Evolutionary conservation across 495 filamentous ascomycete genomes (phyloP), one percentile per base, ranked within the genome.

Genomic region (Penicillium ochrochloron): DNA sequence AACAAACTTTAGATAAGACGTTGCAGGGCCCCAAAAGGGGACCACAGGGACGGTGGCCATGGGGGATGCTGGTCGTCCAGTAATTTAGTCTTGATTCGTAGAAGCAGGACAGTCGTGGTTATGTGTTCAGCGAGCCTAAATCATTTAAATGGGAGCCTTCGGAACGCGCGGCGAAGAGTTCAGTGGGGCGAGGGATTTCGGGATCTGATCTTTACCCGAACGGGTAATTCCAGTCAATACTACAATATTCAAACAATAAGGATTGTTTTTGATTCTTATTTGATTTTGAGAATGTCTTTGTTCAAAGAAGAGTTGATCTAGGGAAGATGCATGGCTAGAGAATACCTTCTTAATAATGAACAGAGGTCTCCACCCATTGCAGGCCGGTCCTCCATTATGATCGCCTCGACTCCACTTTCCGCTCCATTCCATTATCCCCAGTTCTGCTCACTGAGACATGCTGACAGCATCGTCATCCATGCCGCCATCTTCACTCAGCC

Each of bases 1-100:
- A 10, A 34, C 70, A 63, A 69, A 75, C 73, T 75, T 75, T 12
- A 75, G 61, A 56, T 75, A 75, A 3, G 73, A 75, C 19, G 73
- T 75, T 34, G 67, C 69, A 15, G 67, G 58, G 3, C 73, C 73
- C 73, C 73, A 75, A 39, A 75, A 73, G 34, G 73, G 67, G 21
- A 31, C 48, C 21, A 61, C 34, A 10, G 23, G 25, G 34, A 21
- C 7, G 1, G 59, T 6, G 8, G 53, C 33, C 59, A 61, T 61
- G 9, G 29, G 10, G 9, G 52, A 56, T 21, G 29, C 17, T 19
- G 19, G 15, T n/a, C 1, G 3, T 56, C 9, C 11, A 5, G 17
- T 3, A 12, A 9, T n/a, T 56, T 14, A 17, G 9, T 12, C 7
- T 17, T 9, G n/a, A 56, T 0, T 21, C 3, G 15, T 4, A 21